Evolutionary conservation across 2,329 filamentous ascomycete species (phyloP), one percentile per base, ranked within the genome.

Genomic region (Hymenoscyphus albidus): DNA sequence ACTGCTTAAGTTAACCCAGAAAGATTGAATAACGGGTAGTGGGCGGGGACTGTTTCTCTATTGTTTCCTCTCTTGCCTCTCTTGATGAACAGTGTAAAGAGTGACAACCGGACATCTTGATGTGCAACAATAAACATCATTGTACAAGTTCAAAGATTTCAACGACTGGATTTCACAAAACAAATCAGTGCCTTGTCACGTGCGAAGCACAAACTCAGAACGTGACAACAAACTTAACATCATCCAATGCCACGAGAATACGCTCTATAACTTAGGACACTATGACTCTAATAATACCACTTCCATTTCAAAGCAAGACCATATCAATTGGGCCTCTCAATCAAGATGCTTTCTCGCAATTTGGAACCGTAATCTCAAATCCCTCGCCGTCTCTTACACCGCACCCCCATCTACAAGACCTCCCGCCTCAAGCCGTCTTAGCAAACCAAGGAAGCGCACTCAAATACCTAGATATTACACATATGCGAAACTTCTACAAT

Each of bases 361-460:
- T 96, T 77, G 95, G 95, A 75, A 88, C 90, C 63, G 92, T 95
- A 58, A 85, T 97, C 70, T 80, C 87, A 74, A 92, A 94, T 74
- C 91, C 92, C 39, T 81, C 83, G 66, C 83, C 84, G 55, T 77
- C 81, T 73, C 75, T 87, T 69, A 78, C 83, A 68, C 82, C 85
- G 60, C 80, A 79, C 62, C 77, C 69, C 72, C 73, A 65, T 14
- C 61, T 73, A 64, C 27, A 51, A 18, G 63, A 72, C 69, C 70
- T 67, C 75, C 70, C 74, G 32, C 76, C 79, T 72, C 80, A 81
- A 68, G 80, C 84, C 63, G 79, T 88, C 4, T 82, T 85, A 2
- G 85, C 88, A 58, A 98, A 98, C 80, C 93, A 98, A 80, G 91
- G 91, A 73, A 89, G 88, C 27, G 94, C 95, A 16, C 86, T 94